A percentile compares a stretch with the other conserved stretches of the same genome.
These are phyloP conservation scores for Tricholoma sp. DNA, from an alignment of 768 basidiomycete species.

Conservation along the genomic window DNA sequence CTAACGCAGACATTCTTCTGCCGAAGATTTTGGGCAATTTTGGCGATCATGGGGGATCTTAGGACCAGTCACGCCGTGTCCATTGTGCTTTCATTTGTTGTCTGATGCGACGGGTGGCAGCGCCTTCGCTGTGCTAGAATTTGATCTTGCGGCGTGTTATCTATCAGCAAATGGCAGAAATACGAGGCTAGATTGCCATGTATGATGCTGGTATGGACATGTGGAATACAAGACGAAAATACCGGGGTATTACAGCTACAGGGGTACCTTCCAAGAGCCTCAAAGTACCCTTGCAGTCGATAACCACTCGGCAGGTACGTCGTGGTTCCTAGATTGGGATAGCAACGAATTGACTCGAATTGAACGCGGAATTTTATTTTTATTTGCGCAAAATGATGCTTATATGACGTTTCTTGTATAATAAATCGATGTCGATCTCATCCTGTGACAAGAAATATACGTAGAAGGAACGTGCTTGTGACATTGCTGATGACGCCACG, in stretches of 20 bases:
- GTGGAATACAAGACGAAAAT: too few species aligned
- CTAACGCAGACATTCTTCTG: neutral
- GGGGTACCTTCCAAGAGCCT: too few species aligned
- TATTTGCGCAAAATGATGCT: too few species aligned
- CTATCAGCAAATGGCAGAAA: neutral
- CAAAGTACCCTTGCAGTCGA: too few species aligned
- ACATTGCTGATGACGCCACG: constrained; percentile 18
- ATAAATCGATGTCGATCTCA: too few species aligned
- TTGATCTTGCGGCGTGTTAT: neutral
- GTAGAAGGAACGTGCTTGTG: constrained; percentile 13
- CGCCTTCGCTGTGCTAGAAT: neutral
- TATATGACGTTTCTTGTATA: too few species aligned
- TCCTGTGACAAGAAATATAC: neutral
- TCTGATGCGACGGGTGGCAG: neutral
- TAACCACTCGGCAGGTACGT: too few species aligned
- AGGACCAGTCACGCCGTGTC: neutral
- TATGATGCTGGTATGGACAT: neutral
- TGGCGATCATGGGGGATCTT: neutral
- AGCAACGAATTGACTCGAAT: neutral
- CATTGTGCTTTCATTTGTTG: neutral
- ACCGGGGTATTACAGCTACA: too few species aligned
- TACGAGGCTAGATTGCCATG: neutral
- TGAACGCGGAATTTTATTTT: neutral
- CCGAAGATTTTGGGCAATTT: neutral
- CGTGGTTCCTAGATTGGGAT: neutral